phyloP scores from a whole-genome alignment of 1,139 yeast species.

The Meyerozyma athensensis region DNA sequence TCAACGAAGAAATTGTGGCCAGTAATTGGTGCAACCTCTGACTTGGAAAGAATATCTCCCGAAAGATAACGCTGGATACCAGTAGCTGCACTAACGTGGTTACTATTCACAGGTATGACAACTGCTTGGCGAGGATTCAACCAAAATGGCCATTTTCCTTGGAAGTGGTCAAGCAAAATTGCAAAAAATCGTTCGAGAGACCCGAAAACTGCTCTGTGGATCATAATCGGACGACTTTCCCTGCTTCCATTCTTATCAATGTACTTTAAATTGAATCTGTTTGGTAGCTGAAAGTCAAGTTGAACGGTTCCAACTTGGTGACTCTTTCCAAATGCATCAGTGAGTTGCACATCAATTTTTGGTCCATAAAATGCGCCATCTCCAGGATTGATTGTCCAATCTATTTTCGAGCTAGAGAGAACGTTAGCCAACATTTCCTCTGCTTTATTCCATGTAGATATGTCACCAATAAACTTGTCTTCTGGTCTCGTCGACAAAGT shows the following conservation, averaged over 20 bases:
- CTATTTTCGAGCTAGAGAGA: slow-evolving; percentile 51
- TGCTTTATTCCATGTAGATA: slow-evolving; percentile 81
- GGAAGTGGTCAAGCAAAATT: slow-evolving; percentile 80
- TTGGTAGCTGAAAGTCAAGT: slow-evolving; percentile 90
- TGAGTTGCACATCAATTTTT: slow-evolving; percentile 78
- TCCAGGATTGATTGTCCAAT: slow-evolving; percentile 77
- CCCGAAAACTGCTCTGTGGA: slow-evolving; percentile 94
- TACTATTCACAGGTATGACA: slow-evolving; percentile 70
- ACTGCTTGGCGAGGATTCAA: slow-evolving; percentile 90
- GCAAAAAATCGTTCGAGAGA: slow-evolving; percentile 92
- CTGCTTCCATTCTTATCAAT: slow-evolving; percentile 47
- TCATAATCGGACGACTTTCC: slow-evolving; percentile 72
- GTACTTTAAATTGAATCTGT: slow-evolving; percentile 72
- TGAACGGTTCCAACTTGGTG: slow-evolving; percentile 97
- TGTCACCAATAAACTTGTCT: slow-evolving; percentile 73
- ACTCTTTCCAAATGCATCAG: slow-evolving; percentile 76
- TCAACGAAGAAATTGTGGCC: slow-evolving; percentile 70
- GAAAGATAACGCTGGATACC: slow-evolving; percentile 43
- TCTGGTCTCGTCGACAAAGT: slow-evolving; percentile 88
- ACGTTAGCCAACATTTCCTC: slow-evolving; percentile 68
- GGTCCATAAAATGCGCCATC: slow-evolving; percentile 99
- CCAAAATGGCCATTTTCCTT: slow-evolving; percentile 99
- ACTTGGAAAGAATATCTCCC: slow-evolving; percentile 38
- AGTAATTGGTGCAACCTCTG: slow-evolving; percentile 46
- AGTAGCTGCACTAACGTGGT: slow-evolving; percentile 53